Evolutionary conservation across 2,329 filamentous ascomycete species (phyloP).

Genomic region (Parastagonospora avenae): DNA sequence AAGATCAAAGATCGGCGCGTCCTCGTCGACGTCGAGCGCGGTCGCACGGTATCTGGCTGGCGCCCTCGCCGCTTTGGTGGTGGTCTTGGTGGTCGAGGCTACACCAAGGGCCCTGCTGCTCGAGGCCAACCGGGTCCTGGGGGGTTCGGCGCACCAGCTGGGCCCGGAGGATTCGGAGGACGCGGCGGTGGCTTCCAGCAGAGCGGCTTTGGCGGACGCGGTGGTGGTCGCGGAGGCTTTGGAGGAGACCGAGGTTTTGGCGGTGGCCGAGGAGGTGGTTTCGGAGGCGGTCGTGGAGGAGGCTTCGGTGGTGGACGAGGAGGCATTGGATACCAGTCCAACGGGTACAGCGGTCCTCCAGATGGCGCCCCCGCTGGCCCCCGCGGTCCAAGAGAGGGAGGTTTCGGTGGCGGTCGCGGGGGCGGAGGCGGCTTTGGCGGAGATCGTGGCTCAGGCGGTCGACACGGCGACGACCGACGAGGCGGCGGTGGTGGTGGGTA

Average conservation of each 20-base stretch:
- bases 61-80: conserved; percentile 89
- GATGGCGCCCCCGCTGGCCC: conserved; percentile 57
- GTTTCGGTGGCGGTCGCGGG: conserved; percentile 44
- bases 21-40: conserved; percentile 94
- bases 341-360: conserved; percentile 48
- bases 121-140: conserved; percentile 73
- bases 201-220: conserved; percentile 53
- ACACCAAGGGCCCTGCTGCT: conserved; percentile 79
- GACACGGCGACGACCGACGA: conserved; percentile 17
- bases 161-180: conserved; percentile 58
- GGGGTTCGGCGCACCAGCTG: conserved; percentile 60
- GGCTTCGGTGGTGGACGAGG: conserved; percentile 49
- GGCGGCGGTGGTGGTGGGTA: conserved; percentile 22
- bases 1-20: conserved; percentile 91
- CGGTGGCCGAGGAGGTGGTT: conserved; percentile 50
- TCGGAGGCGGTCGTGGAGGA: conserved; percentile 52
- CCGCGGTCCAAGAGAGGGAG: conserved; percentile 48
- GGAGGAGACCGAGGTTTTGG: conserved; percentile 55
- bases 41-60: conserved; percentile 93
- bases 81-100: conserved; percentile 88
- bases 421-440: conserved; percentile 34
- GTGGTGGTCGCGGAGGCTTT: conserved; percentile 56
- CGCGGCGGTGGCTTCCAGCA: conserved; percentile 58
- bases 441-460: conserved; percentile 28
- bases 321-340: conserved; percentile 52